Base-by-base conservation (phyloP, 1,284 basidiomycete genomes). In the Thelephora terrestris region DNA sequence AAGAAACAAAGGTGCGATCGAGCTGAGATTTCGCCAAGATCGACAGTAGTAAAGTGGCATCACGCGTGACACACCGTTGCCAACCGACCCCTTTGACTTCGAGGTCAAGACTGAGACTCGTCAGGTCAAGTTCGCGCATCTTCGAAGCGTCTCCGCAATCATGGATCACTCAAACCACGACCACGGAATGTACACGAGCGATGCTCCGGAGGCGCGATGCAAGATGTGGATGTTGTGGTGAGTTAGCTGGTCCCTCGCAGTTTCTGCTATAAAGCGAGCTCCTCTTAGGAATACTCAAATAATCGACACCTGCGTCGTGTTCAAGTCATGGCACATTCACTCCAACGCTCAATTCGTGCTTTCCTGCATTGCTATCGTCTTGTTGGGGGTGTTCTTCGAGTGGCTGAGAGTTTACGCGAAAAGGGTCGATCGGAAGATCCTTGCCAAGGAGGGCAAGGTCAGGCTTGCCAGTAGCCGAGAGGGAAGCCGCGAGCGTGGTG, bases 221-320 rank as follows among this genome's bases (percentile, higher is more conserved):
- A 61, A 72, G 2, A 79, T 82, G 76, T 68, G 83, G 59, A 85
- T 85, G 82, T 72, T 85, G 53, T 85, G 82, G 79, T 79, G 52
- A 38, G 59, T 59, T 20, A 35, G 17, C 7, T 21, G 32, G n/a
- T 18, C 18, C 23, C 42, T 18, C 16, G 14, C n/a, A 24, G 23
- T 40, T 29, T 16, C 36, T 21, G 35, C 20, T 38, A 32, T 43
- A 23, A 47, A 39, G 40, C 32, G 7, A 46, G 27, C 23, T 25
- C 16, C 4, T 36, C 47, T 23, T 50, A 80, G 79, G 84, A 88
- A 88, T 64, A 84, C 81, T 40, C 76, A 86, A 50, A 76, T 85
- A 58, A 63, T 76, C 57, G 71, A 87, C 63, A 87, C 84, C 39
- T 87, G 84, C 65, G 69, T 87, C 63, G 78, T 87, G 64, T 87